phyloP scores from a whole-genome alignment of 306 rosid genomes.

The Malus asiatica region DNA sequence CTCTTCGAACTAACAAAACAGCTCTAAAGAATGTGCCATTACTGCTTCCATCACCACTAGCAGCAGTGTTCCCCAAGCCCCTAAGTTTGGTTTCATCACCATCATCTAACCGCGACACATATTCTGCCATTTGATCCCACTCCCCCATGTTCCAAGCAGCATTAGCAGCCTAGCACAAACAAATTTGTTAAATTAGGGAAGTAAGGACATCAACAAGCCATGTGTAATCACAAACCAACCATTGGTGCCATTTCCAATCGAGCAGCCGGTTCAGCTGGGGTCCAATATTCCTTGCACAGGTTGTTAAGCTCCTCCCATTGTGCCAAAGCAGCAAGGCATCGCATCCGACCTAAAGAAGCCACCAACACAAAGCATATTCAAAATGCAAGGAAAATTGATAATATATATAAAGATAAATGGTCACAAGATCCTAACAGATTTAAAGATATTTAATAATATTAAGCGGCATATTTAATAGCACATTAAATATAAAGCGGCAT shows the following conservation, averaged over 20 bases:
- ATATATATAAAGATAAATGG: background rate
- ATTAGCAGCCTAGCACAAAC: constrained; percentile 63
- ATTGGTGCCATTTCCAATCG: constrained; percentile 97
- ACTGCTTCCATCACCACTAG: constrained; percentile 88
- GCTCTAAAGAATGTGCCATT: constrained; percentile 92
- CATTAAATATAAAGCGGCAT: background rate
- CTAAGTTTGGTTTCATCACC: constrained; percentile 95
- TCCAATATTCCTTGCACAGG: constrained; percentile 89
- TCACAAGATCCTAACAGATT: background rate
- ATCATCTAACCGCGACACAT: constrained; percentile 88
- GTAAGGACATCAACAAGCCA: constrained; percentile 9
- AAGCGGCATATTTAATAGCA: background rate
- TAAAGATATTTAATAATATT: background rate
- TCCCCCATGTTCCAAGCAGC: constrained; percentile 99
- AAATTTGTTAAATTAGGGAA: background rate
- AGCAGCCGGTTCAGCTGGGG: constrained; percentile 93
- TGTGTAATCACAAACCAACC: constrained; percentile 43
- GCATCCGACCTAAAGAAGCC: constrained; percentile 74
- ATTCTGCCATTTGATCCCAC: constrained; percentile 99
- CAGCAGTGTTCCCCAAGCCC: constrained; percentile 69
- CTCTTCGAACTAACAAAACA: constrained; percentile 79
- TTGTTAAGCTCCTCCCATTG: constrained; percentile 94
- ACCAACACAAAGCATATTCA: constrained; percentile 16
- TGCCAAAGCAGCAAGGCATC: constrained; percentile 99
- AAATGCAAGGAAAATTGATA: background rate